A percentile compares a stretch with the other conserved stretches of the same genome.
These are phyloP conservation scores for Aspergillus sp. DNA, from an alignment of 2,329 filamentous ascomycete genomes.

Conservation along the genomic window DNA sequence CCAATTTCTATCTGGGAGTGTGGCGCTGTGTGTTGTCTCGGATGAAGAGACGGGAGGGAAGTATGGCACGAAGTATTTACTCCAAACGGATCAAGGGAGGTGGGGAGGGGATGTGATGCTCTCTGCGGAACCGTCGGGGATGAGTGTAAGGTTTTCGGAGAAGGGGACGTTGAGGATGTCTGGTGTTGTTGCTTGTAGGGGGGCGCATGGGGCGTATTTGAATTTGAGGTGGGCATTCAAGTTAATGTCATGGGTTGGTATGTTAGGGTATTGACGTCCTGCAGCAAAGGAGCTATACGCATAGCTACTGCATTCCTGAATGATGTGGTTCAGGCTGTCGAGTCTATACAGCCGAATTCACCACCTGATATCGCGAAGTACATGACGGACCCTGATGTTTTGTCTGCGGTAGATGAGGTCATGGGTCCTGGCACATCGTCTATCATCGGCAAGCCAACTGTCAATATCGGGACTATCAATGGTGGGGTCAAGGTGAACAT, in stretches of 20 bases:
- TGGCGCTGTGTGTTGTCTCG: background rate
- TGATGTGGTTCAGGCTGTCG: background rate
- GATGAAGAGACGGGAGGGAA: background rate
- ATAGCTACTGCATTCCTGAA: background rate
- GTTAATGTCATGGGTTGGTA: too few species aligned
- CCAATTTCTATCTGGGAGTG: background rate
- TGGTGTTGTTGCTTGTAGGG: conserved; percentile 33
- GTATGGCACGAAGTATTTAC: background rate
- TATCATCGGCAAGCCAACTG: conserved; percentile 37
- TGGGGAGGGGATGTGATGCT: conserved; percentile 43
- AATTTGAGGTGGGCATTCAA: conserved; percentile 37
- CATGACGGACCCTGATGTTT: background rate
- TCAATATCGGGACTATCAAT: conserved; percentile 44
- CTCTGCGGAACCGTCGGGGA: conserved; percentile 40
- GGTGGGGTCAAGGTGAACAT: conserved; percentile 46
- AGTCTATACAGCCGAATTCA: background rate
- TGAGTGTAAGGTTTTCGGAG: conserved; percentile 43
- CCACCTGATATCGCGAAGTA: background rate
- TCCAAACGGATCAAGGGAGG: conserved; percentile 23
- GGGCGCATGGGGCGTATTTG: conserved; percentile 43
- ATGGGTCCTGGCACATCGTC: conserved; percentile 23
- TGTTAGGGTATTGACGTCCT: too few species aligned
- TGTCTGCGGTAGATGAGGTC: background rate
- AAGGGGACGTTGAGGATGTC: conserved; percentile 44
- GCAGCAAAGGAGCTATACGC: background rate